Evolutionary conservation across 2,329 filamentous ascomycete genomes (phyloP).

Genomic region (Colletotrichum australisinense): DNA sequence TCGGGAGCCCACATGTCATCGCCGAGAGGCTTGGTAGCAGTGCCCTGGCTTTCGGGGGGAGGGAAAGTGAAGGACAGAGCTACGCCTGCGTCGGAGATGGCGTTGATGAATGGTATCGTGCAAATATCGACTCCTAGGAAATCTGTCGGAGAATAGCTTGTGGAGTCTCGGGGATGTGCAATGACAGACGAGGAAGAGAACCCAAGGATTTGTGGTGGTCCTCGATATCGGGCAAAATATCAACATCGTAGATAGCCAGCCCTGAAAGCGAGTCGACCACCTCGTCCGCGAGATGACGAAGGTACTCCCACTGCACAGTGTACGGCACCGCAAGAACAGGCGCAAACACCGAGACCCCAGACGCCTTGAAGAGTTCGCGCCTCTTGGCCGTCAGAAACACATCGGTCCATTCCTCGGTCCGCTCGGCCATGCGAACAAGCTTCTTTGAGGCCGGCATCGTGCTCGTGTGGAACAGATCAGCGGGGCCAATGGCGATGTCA

Average conservation of each 20-base stretch:
- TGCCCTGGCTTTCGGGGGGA: constrained; percentile 38
- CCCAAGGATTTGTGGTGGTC: constrained; percentile 63
- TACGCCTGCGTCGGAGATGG: constrained; percentile 84
- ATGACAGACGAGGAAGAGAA: constrained; percentile 77
- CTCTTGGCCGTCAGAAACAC: constrained; percentile 67
- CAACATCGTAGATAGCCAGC: constrained; percentile 82
- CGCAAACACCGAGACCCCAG: constrained; percentile 64
- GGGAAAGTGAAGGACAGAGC: constrained; percentile 85
- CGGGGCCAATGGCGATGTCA: constrained; percentile 83
- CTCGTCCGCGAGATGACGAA: constrained; percentile 76
- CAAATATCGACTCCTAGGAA: constrained; percentile 83
- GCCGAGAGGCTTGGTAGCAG: constrained; percentile 66
- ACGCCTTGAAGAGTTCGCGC: constrained; percentile 42
- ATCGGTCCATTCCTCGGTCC: constrained; percentile 85
- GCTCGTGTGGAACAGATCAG: constrained; percentile 71
- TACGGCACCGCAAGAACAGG: constrained; percentile 81
- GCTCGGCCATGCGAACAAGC: constrained; percentile 83
- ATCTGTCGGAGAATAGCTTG: constrained; percentile 83
- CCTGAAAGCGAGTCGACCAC: constrained; percentile 69
- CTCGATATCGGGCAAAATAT: constrained; percentile 75
- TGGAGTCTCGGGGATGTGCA: constrained; percentile 77
- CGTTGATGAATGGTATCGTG: constrained; percentile 79
- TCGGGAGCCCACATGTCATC: constrained; percentile 79
- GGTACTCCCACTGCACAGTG: constrained; percentile 82
- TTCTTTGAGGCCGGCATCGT: constrained; percentile 75